Percentiles rank a stretch among this genome's conserved stretches.
phyloP scores from a whole-genome alignment of 352 stramenopile species.

The Globisporangium camurandrum region DNA sequence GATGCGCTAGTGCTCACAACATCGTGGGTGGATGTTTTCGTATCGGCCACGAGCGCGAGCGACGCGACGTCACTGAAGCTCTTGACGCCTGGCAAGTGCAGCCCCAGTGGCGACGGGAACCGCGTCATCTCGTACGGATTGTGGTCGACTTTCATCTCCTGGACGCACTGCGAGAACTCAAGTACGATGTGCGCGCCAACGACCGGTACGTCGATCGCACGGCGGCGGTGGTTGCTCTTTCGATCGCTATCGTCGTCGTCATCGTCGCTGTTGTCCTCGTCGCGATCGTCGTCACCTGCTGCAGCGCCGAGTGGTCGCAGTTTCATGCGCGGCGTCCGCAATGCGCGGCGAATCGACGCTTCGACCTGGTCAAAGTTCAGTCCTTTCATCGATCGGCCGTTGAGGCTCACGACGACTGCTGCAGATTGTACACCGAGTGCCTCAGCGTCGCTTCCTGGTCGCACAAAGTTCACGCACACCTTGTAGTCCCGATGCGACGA shows the following conservation, averaged over 20 bases:
- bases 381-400: constrained; percentile 41
- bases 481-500: constrained; percentile 56
- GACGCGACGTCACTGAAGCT: constrained; percentile 25
- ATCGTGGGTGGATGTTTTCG: background rate
- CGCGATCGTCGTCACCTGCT: too few species aligned
- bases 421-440: constrained; percentile 36
- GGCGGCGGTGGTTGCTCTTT: background rate
- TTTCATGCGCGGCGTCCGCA: constrained; percentile 16
- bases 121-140: constrained; percentile 61
- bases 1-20: background rate
- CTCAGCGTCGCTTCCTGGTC: constrained; percentile 39
- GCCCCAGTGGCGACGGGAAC: constrained; percentile 63
- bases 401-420: constrained; percentile 50
- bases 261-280: background rate
- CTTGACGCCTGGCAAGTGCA: constrained; percentile 56
- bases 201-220: constrained; percentile 22
- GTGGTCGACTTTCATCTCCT: constrained; percentile 60
- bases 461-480: constrained; percentile 59
- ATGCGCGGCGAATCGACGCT: constrained; percentile 24
- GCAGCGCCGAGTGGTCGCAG: background rate
- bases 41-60: background rate
- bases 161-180: constrained; percentile 54
- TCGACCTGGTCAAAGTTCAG: constrained; percentile 46
- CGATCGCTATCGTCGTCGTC: background rate
- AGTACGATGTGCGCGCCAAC: constrained; percentile 27